These are phyloP conservation scores for Solioccasus polychromus DNA, from an alignment of 768 basidiomycete species.

Conservation along the genomic window DNA sequence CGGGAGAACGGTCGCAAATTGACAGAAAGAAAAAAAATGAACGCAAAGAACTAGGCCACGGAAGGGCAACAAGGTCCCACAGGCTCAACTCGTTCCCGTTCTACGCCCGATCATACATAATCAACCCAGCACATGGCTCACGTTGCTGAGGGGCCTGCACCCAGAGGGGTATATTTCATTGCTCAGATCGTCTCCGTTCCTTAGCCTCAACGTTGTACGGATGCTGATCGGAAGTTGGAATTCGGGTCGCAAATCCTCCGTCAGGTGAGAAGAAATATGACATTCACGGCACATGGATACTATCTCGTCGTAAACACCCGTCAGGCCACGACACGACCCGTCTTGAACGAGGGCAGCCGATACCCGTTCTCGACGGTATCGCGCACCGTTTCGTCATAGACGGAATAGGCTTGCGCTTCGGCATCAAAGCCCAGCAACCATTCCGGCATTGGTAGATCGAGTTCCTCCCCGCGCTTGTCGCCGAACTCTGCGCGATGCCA, in stretches of 20 bases:
- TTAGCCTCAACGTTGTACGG: slow-evolving; percentile 9
- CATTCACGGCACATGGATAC: slow-evolving; percentile 12
- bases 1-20: background rate
- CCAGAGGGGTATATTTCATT: slow-evolving; percentile 9
- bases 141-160: background rate
- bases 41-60: slow-evolving; percentile 1
- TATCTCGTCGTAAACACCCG: slow-evolving; percentile 2
- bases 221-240: slow-evolving; percentile 23
- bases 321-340: slow-evolving; percentile 9
- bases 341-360: slow-evolving; percentile 10
- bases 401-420: slow-evolving; percentile 24
- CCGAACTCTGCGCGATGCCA: slow-evolving; percentile 23
- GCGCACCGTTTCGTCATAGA: slow-evolving; percentile 17
- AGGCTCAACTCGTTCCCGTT: slow-evolving; percentile 8
- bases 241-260: slow-evolving; percentile 4
- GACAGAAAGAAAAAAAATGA: slow-evolving; percentile 1
- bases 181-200: slow-evolving; percentile 11
- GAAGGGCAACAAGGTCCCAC: slow-evolving; percentile 7
- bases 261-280: slow-evolving; percentile 13
- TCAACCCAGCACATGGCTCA: slow-evolving; percentile 1
- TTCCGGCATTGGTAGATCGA: slow-evolving; percentile 23
- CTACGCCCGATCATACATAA: slow-evolving; percentile 20
- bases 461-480: slow-evolving; percentile 8
- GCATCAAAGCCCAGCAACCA: slow-evolving; percentile 29
- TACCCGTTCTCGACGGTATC: slow-evolving; percentile 26